Evolutionary conservation across 495 filamentous ascomycete genomes (phyloP).

Genomic region (Neurospora terricola): DNA sequence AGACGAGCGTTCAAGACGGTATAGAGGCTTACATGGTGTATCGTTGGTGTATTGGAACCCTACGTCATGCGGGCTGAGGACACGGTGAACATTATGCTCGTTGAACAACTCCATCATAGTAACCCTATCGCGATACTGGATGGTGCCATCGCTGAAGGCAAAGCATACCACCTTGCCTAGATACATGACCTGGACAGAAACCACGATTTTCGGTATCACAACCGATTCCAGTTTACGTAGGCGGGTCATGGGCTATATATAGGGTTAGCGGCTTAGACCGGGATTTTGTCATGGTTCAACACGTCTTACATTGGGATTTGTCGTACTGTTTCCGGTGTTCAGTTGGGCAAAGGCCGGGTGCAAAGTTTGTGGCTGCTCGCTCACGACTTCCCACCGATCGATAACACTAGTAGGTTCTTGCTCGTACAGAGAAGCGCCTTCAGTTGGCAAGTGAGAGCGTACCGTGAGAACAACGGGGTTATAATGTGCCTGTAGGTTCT

Average conservation of each 20-base stretch:
- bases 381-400: slow-evolving; percentile 67
- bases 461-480: slow-evolving; percentile 55
- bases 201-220: slow-evolving; percentile 52
- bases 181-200: slow-evolving; percentile 56
- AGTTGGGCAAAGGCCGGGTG: slow-evolving; percentile 70
- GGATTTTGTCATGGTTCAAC: neutral
- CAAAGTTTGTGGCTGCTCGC: slow-evolving; percentile 45
- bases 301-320: neutral
- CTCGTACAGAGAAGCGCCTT: slow-evolving; percentile 40
- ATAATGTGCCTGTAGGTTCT: slow-evolving; percentile 22
- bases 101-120: slow-evolving; percentile 56
- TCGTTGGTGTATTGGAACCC: slow-evolving; percentile 56
- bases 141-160: slow-evolving; percentile 62
- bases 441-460: slow-evolving; percentile 50
- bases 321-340: slow-evolving; percentile 42
- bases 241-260: slow-evolving; percentile 41
- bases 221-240: slow-evolving; percentile 61
- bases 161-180: slow-evolving; percentile 59
- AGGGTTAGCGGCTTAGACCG: slow-evolving; percentile 10
- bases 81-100: slow-evolving; percentile 49
- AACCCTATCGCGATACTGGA: slow-evolving; percentile 65
- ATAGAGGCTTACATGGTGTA: slow-evolving; percentile 35
- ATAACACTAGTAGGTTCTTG: slow-evolving; percentile 58
- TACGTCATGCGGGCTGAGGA: slow-evolving; percentile 59
- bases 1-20: slow-evolving; percentile 14